A percentile compares a stretch with the other conserved stretches of the same genome.
phyloP scores from a whole-genome alignment of 441 rosid genomes.

The Jatropha multifida region DNA sequence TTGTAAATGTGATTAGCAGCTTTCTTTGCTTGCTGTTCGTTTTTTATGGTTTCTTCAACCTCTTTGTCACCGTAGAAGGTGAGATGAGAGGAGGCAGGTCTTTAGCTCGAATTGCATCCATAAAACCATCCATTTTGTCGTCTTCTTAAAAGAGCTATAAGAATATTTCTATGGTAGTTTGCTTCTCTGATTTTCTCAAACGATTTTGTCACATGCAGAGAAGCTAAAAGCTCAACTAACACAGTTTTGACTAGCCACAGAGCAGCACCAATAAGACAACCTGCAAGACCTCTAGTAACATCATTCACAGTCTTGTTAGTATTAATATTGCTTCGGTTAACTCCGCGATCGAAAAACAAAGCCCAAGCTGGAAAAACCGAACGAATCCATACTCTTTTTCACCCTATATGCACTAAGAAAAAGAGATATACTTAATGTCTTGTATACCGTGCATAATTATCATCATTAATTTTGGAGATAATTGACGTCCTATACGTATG shows the following conservation, averaged over 20 bases:
- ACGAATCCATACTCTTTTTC: conserved; percentile 46
- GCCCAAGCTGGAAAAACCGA: conserved; percentile 52
- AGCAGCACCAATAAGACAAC: conserved; percentile 40
- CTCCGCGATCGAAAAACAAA: conserved; percentile 37
- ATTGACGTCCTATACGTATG: too few relatives aligned
- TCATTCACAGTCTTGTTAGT: too few relatives aligned
- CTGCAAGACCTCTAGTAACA: conserved; percentile 31
- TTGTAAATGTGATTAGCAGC: neutral
- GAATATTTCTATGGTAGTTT: conserved; percentile 41
- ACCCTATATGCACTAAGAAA: conserved; percentile 28
- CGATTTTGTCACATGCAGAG: conserved; percentile 38
- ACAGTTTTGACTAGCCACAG: conserved; percentile 44
- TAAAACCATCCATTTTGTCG: conserved; percentile 55
- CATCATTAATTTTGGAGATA: too few relatives aligned
- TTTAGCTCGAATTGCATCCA: conserved; percentile 42
- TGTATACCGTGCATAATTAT: too few relatives aligned
- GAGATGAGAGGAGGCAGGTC: conserved; percentile 41
- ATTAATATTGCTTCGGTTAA: neutral
- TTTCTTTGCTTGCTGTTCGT: neutral
- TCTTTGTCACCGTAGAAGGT: conserved; percentile 1
- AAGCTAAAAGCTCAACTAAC: conserved; percentile 35
- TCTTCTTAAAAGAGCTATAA: conserved; percentile 39
- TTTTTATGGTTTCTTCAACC: too few relatives aligned
- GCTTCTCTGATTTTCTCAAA: conserved; percentile 50
- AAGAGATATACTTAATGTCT: too few relatives aligned